Conservation (phyloP, 1,284 basidiomycete genomes). For the Ustanciosporium gigantosporum region DNA sequence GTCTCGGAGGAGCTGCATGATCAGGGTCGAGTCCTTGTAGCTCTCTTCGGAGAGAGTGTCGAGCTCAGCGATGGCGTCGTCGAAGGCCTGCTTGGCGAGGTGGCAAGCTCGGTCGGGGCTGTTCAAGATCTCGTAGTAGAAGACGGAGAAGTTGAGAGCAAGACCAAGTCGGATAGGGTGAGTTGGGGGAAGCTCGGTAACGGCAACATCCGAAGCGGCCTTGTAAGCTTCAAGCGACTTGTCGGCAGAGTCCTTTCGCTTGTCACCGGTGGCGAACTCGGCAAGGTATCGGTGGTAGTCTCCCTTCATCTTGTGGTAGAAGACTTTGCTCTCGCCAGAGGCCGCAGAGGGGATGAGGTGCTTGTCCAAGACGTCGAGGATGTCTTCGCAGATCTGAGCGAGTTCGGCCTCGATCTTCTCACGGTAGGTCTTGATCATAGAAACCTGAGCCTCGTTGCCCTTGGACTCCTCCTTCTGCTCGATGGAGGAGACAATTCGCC, state of each 20-base stretch:
- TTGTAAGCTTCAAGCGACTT: slow-evolving; percentile 99
- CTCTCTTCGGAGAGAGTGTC: slow-evolving; percentile 99
- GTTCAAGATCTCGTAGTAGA: slow-evolving; percentile 99
- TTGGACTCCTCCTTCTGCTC: slow-evolving; percentile 99
- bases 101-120: slow-evolving; percentile 98
- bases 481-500: slow-evolving; percentile 98
- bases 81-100: slow-evolving; percentile 99
- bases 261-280: slow-evolving; percentile 98
- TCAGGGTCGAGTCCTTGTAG: slow-evolving; percentile 89
- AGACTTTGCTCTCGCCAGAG: slow-evolving; percentile 97
- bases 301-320: slow-evolving; percentile 99
- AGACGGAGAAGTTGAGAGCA: slow-evolving; percentile 99
- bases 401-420: slow-evolving; percentile 97
- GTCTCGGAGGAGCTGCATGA: slow-evolving; percentile 98
- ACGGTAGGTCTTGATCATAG: slow-evolving; percentile 98
- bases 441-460: slow-evolving; percentile 95
- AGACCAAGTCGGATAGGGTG: slow-evolving; percentile 99
- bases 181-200: slow-evolving; percentile 95
- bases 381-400: slow-evolving; percentile 99
- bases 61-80: slow-evolving; percentile 99
- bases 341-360: slow-evolving; percentile 98
- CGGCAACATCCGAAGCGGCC: slow-evolving; percentile 96
- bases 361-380: slow-evolving; percentile 96
- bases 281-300: slow-evolving; percentile 99
- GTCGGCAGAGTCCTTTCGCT: slow-evolving; percentile 97